phyloP scores from a whole-genome alignment of 176 grass and related monocot genomes.

The Zea luxurians region DNA sequence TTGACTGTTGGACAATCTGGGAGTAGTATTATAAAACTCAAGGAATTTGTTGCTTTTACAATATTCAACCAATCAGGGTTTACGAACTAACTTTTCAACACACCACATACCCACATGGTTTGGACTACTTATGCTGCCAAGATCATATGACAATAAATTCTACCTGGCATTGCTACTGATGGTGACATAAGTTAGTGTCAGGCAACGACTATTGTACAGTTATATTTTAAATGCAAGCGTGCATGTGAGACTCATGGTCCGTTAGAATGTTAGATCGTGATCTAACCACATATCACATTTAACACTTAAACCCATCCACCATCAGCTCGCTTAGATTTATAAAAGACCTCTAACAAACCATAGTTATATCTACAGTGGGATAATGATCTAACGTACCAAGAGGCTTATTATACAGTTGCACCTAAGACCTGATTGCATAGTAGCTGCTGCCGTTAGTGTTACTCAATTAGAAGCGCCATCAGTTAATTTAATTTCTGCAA shows the following conservation, averaged over 20 bases:
- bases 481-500: neutral
- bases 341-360: too few species aligned
- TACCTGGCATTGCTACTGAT: constrained; percentile 4
- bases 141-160: neutral
- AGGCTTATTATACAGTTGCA: too few species aligned
- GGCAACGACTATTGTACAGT: neutral
- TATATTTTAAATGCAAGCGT: too few species aligned
- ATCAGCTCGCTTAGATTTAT: too few species aligned
- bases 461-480: neutral
- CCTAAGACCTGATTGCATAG: too few species aligned
- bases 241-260: too few species aligned
- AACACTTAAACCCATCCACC: too few species aligned
- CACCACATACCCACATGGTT: neutral
- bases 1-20: neutral
- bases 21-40: constrained; percentile 4
- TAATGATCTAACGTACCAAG: too few species aligned
- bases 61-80: constrained; percentile 4
- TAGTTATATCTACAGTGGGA: too few species aligned
- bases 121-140: constrained; percentile 24
- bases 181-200: neutral
- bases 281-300: too few species aligned
- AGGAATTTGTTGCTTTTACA: constrained; percentile 2
- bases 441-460: too few species aligned
- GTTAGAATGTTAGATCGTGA: too few species aligned
- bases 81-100: neutral